Conservation (phyloP, 306 rosid genomes). For the Prunus dulcis region DNA sequence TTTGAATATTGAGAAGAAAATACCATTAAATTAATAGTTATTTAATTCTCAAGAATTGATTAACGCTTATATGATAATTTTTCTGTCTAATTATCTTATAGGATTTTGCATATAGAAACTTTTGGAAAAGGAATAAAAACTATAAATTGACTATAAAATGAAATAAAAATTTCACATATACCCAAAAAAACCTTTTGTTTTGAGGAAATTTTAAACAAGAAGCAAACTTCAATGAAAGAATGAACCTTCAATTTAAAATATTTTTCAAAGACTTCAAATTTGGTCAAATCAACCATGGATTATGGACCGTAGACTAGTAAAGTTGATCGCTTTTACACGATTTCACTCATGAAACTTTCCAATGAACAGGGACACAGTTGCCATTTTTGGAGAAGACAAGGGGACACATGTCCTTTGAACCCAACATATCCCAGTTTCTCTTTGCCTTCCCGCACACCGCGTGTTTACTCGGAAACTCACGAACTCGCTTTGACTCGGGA, state of each 20-base stretch:
- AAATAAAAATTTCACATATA: too few species aligned
- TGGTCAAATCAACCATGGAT: neutral
- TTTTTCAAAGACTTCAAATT: neutral
- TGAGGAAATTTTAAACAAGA: neutral
- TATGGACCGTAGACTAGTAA: neutral
- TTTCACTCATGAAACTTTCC: neutral
- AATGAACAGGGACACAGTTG: conserved; percentile 1
- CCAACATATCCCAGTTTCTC: neutral
- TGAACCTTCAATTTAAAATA: neutral
- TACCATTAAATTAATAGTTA: too few species aligned
- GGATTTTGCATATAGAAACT: too few species aligned
- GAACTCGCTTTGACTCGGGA: conserved; percentile 34
- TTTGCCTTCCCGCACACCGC: conserved; percentile 30
- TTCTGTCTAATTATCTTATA: too few species aligned
- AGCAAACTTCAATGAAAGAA: neutral
- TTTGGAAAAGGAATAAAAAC: neutral
- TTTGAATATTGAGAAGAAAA: too few species aligned
- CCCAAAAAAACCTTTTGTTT: too few species aligned
- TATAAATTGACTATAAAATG: neutral
- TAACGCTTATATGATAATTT: too few species aligned
- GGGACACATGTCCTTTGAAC: neutral
- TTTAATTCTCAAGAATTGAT: too few species aligned
- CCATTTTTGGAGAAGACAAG: conserved; percentile 8
- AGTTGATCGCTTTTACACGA: neutral
- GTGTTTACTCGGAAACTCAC: conserved; percentile 27